Conservation (phyloP, 2,329 filamentous ascomycete species). For the Hypoxylon sp. region DNA sequence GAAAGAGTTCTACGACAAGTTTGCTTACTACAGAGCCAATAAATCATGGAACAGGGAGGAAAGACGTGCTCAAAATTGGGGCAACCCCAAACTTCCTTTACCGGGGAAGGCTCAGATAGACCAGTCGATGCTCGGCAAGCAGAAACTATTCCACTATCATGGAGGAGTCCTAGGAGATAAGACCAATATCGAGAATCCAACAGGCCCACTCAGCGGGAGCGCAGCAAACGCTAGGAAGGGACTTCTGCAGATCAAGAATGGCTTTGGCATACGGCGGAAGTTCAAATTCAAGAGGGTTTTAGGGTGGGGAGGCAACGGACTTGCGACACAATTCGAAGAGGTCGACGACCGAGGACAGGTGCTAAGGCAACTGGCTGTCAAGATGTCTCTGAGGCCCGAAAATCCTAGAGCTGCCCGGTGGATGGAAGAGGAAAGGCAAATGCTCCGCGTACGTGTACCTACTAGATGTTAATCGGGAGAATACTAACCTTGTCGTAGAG, state of each 20-base stretch:
- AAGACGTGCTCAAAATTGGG: slow-evolving; percentile 20
- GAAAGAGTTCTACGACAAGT: not conserved
- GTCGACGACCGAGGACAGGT: not conserved
- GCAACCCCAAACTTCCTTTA: not conserved
- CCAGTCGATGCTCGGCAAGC: not conserved
- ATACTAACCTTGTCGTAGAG: not conserved
- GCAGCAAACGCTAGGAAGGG: not conserved
- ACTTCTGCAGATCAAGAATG: not conserved
- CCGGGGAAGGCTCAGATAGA: not conserved
- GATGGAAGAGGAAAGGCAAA: not conserved
- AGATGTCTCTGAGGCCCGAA: not conserved
- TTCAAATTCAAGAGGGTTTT: not conserved
- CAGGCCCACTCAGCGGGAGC: not conserved
- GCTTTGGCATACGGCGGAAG: not conserved
- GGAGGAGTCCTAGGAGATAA: not conserved
- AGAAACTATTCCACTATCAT: not conserved
- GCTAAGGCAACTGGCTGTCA: not conserved
- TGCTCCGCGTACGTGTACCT: not conserved
- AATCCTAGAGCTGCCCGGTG: not conserved
- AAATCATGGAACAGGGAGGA: not conserved
- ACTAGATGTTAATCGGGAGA: not conserved
- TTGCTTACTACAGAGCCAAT: not conserved
- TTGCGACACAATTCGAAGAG: not conserved
- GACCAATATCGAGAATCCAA: not conserved
- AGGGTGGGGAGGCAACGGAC: not conserved